Percentiles rank a stretch among this genome's conserved stretches.
These are phyloP conservation scores for Epichloe amarillans DNA, from an alignment of 2,329 filamentous ascomycete species.

Conservation along the genomic window DNA sequence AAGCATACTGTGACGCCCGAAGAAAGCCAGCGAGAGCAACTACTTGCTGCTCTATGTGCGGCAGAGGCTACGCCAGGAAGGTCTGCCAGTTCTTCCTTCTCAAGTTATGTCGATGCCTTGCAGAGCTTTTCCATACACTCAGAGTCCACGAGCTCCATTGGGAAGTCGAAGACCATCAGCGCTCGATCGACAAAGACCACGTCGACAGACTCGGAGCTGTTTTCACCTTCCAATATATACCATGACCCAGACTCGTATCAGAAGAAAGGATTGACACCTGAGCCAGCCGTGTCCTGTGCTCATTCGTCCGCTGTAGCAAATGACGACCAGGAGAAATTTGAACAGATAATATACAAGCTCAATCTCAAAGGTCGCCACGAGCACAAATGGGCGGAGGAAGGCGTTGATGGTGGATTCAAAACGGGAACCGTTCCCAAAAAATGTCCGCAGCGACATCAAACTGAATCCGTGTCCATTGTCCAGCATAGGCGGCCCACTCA, in stretches of 20 bases:
- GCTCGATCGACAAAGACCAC: background rate
- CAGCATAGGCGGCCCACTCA: slow-evolving; percentile 1
- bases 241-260: no score
- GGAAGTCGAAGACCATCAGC: background rate
- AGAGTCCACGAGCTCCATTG: background rate
- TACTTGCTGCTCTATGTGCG: slow-evolving; percentile 1
- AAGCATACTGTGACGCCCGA: slow-evolving; percentile 1
- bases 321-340: slow-evolving; percentile 10
- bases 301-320: background rate
- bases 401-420: background rate
- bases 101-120: background rate
- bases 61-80: background rate
- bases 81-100: background rate
- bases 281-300: background rate
- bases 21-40: background rate
- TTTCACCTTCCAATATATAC: background rate
- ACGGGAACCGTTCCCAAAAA: background rate
- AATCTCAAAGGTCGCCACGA: slow-evolving; percentile 4
- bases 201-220: background rate
- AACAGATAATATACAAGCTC: slow-evolving; percentile 16
- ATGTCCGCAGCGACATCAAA: background rate
- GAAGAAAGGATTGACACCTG: background rate
- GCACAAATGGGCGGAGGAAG: slow-evolving; percentile 1
- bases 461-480: no score
- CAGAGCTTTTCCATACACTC: background rate